A percentile compares a stretch with the other conserved stretches of the same genome.
Evolutionary conservation across 306 rosid species (phyloP).

Genomic region (Psophocarpus tetragonolobus): DNA sequence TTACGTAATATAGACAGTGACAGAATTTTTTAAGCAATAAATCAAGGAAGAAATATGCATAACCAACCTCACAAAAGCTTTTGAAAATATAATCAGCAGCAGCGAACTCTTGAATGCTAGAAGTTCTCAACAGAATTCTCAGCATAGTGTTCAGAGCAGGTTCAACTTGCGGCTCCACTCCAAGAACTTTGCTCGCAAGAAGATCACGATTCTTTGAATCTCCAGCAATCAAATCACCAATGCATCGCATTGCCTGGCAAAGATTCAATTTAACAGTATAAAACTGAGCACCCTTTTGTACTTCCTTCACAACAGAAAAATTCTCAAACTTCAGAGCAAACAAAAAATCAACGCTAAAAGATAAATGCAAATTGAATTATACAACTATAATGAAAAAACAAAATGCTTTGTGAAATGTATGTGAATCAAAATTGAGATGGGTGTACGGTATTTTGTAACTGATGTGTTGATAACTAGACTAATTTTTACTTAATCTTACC

Average conservation of each 20-base stretch:
- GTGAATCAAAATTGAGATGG: slow-evolving; percentile 7
- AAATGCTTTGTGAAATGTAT: slow-evolving; percentile 3
- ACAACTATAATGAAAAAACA: background rate
- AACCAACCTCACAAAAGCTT: slow-evolving; percentile 85
- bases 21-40: background rate
- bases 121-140: slow-evolving; percentile 77
- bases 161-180: slow-evolving; percentile 75
- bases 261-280: slow-evolving; percentile 16
- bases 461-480: background rate
- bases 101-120: slow-evolving; percentile 74
- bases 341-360: background rate
- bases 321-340: slow-evolving; percentile 21
- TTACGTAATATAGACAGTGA: background rate
- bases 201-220: slow-evolving; percentile 71
- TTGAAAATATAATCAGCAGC: slow-evolving; percentile 85
- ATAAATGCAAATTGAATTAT: slow-evolving; percentile 12
- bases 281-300: slow-evolving; percentile 20
- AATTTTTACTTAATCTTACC: background rate
- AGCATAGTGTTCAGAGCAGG: slow-evolving; percentile 84
- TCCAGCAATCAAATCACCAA: slow-evolving; percentile 72
- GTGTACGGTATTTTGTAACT: background rate
- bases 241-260: slow-evolving; percentile 70
- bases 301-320: slow-evolving; percentile 1
- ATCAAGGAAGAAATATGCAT: background rate
- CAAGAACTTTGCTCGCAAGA: slow-evolving; percentile 75